A percentile compares a stretch with the other conserved stretches of the same genome.
phyloP scores from a whole-genome alignment of 1,284 basidiomycete genomes.

The Coniferiporia weirii region DNA sequence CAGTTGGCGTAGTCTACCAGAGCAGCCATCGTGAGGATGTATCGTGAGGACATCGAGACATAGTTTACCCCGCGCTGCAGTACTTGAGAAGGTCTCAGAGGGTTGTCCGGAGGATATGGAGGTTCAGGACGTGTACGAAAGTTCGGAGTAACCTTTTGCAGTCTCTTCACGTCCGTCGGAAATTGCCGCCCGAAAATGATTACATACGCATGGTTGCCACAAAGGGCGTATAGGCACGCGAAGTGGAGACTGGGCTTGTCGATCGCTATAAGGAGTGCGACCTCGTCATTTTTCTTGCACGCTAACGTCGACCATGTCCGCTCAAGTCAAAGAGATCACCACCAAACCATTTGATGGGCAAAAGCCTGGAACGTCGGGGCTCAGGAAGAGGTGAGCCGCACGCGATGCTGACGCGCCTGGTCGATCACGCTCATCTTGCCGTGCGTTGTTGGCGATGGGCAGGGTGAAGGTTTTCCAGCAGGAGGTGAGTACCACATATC shows the following conservation, averaged over 20 bases:
- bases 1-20: no score
- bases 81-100: no score
- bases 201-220: not conserved
- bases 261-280: not conserved
- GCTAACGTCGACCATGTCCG: conserved; percentile 31
- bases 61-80: no score
- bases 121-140: not conserved
- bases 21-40: no score
- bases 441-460: conserved; percentile 17
- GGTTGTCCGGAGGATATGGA: not conserved
- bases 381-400: conserved; percentile 74
- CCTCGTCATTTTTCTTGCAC: conserved; percentile 2
- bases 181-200: not conserved
- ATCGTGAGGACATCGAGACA: no score
- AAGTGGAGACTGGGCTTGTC: not conserved
- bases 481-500: conserved; percentile 48
- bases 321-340: conserved; percentile 51
- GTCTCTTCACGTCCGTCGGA: not conserved
- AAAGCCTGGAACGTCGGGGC: conserved; percentile 92
- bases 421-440: conserved; percentile 16
- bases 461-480: conserved; percentile 94
- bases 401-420: conserved; percentile 5
- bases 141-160: not conserved
- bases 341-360: conserved; percentile 86
- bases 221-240: not conserved